Evolutionary conservation across 2,329 filamentous ascomycete species (phyloP), one percentile per base, ranked within the genome.

Genomic region (Calonectria leucothoes): DNA sequence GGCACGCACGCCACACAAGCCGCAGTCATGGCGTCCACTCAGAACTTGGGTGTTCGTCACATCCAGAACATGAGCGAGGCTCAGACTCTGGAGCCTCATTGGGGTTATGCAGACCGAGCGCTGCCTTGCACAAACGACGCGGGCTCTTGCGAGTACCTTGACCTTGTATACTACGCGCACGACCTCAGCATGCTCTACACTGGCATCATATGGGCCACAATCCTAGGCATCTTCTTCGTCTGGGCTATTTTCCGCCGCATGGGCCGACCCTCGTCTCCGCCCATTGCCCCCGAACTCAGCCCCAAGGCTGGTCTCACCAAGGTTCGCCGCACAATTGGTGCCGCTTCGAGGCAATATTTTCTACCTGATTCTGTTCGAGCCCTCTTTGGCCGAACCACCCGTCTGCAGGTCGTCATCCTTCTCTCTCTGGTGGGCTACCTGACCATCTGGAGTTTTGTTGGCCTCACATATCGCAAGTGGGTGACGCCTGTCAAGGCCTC

Each of bases 391-490:
- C 88, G 91, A 73, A 91, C 92, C 2, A 94, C 92, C 0, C 88
- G 93, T 25, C 86, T 94, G 8, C 94, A 95, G 80, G 88, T 95
- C 4, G 78, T 91, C 27, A 86, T 94, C 33, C 85, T 95, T 3
- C 81, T 87, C 0, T 82, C 91, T 12, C 82, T 95, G 1, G 81
- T 87, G 1, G 88, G 80, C 2, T 95, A 96, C 79, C 85, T 95
- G 0, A 84, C 90, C 55, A 85, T 95, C 74, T 94, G 92, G 85
- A 90, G 89, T 81, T 94, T 95, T 63, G 88, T 92, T 15, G 93
- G 93, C 37, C 93, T 95, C 72, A 84, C 87, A 11, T 95, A 94
- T 84, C 87, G 89, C 51, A 92, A 84, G 14, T 95, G 93, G 93
- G 82, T 93, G 11, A 94, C 93, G 0, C 94, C 94, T 0, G 89